These are phyloP conservation scores for Diaporthe citri DNA, from an alignment of 2,329 filamentous ascomycete genomes.

Conservation along the genomic window DNA sequence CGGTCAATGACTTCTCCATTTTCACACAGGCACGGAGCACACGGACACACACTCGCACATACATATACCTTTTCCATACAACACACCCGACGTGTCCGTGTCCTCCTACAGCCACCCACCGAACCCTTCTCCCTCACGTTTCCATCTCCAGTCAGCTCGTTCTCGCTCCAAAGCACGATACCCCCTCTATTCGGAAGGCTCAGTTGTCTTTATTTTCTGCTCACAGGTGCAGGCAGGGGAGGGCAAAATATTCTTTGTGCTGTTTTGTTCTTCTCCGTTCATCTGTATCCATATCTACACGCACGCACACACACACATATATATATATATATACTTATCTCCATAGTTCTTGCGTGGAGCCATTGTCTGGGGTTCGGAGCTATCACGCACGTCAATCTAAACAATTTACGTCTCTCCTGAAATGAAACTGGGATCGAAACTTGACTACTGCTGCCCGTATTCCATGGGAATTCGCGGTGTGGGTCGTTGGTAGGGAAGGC, in stretches of 20 bases:
- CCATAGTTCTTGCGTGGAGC: not conserved
- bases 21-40: not conserved
- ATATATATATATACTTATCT: not conserved
- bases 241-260: constrained; percentile 22
- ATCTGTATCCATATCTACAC: not conserved
- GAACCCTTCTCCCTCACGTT: constrained; percentile 1
- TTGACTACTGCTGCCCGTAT: not conserved
- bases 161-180: constrained; percentile 41
- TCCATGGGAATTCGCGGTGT: not conserved
- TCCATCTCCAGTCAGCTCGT: constrained; percentile 36
- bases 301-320: not conserved
- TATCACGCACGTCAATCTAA: constrained; percentile 3
- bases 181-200: constrained; percentile 40
- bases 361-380: not conserved
- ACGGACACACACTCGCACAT: not conserved
- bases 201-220: constrained; percentile 33
- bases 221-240: constrained; percentile 25
- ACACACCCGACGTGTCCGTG: not conserved
- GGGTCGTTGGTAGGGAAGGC: not conserved
- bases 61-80: not conserved
- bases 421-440: not conserved
- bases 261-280: not conserved
- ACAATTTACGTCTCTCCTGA: not conserved
- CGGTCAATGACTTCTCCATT: constrained; percentile 33
- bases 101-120: not conserved